Evolutionary conservation across 768 basidiomycete genomes (phyloP).

Genomic region (Phaeolepiota aurea): DNA sequence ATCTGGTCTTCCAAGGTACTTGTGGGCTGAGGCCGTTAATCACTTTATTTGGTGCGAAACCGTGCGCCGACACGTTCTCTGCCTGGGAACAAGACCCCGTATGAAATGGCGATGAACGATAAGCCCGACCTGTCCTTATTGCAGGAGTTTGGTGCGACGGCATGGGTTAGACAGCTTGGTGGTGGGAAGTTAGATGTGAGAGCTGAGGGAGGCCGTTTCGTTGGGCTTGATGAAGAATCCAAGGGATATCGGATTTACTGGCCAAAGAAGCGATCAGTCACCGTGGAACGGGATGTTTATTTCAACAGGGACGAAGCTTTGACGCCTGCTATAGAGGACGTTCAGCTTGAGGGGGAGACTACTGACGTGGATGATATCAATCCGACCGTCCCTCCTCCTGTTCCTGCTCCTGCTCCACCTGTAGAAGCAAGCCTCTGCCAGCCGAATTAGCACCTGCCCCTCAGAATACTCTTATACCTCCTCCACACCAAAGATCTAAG

Average conservation of each 20-base stretch:
- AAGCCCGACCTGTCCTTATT: constrained; percentile 20
- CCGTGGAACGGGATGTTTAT: constrained; percentile 16
- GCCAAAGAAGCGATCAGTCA: constrained; percentile 14
- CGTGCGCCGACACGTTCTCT: constrained; percentile 16
- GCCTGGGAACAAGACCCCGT: constrained; percentile 13
- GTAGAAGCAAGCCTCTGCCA: too few relatives aligned
- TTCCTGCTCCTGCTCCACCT: too few relatives aligned
- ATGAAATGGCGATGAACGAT: constrained; percentile 12
- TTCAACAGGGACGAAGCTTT: background rate
- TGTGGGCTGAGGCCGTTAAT: constrained; percentile 28
- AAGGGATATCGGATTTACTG: constrained; percentile 25
- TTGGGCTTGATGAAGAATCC: constrained; percentile 21
- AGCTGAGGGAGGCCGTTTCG: constrained; percentile 14
- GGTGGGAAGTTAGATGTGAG: constrained; percentile 15
- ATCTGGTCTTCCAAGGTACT: constrained; percentile 7
- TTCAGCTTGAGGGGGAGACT: background rate
- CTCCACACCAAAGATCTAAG: too few relatives aligned
- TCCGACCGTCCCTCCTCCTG: too few relatives aligned
- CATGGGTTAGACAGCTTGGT: constrained; percentile 16
- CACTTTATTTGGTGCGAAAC: constrained; percentile 26
- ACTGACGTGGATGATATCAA: too few relatives aligned
- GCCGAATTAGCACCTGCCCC: too few relatives aligned
- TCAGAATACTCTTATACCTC: too few relatives aligned
- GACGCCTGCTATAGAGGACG: too few relatives aligned
- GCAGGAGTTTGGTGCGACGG: constrained; percentile 18